Conservation (phyloP, 352 stramenopile genomes). For the Saprolegnia parasitica region DNA sequence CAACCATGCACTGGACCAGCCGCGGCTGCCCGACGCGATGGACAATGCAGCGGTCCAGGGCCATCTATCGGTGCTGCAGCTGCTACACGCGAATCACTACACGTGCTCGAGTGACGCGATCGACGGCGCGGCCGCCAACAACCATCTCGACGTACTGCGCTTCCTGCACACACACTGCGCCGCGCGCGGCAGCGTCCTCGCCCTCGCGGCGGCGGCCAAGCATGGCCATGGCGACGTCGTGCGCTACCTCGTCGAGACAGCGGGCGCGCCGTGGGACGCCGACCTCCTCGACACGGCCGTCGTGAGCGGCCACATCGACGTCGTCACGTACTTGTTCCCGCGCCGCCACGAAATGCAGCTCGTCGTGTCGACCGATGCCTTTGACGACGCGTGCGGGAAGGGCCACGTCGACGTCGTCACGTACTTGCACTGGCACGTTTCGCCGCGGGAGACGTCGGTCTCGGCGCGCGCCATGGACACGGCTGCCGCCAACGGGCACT, state of each 20-base stretch:
- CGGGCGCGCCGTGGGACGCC: constrained; percentile 30
- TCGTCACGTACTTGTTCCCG: constrained; percentile 26
- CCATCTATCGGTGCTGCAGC: not conserved
- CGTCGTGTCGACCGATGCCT: constrained; percentile 1
- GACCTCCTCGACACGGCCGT: constrained; percentile 33
- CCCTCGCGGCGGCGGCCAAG: not conserved
- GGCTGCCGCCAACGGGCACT: constrained; percentile 22
- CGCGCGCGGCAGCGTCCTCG: not conserved
- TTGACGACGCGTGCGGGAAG: constrained; percentile 1
- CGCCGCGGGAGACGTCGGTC: not conserved
- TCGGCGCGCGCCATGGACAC: constrained; percentile 20
- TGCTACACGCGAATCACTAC: not conserved
- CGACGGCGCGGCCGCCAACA: not conserved
- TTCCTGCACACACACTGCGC: not conserved
- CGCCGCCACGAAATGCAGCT: constrained; percentile 20
- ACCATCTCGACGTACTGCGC: not conserved
- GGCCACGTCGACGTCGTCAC: constrained; percentile 27
- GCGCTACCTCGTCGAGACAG: constrained; percentile 31
- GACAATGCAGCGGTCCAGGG: constrained; percentile 5
- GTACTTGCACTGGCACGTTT: constrained; percentile 26
- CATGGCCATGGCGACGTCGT: constrained; percentile 35
- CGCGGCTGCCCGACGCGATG: not conserved
- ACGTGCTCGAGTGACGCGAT: constrained; percentile 8
- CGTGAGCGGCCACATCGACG: constrained; percentile 30
- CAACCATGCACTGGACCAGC: not conserved